These are phyloP conservation scores for Penicillium atrosanguineum DNA, from an alignment of 495 filamentous ascomycete species.

Conservation along the genomic window DNA sequence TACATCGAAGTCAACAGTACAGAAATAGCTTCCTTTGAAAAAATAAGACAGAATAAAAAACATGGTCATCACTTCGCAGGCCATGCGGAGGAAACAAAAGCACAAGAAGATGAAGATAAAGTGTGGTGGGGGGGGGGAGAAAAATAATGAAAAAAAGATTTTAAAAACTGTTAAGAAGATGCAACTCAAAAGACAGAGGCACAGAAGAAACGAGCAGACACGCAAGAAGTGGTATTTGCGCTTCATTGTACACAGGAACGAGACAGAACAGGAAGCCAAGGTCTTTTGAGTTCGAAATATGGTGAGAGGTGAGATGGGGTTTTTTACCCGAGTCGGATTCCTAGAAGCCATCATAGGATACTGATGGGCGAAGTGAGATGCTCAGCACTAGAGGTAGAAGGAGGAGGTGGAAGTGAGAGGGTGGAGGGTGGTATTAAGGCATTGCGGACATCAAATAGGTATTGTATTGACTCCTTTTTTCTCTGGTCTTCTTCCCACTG, in stretches of 20 bases:
- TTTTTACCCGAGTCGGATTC: neutral
- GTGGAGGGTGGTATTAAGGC: neutral
- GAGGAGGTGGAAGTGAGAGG: neutral
- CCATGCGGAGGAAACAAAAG: slow-evolving; percentile 17
- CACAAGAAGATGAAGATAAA: slow-evolving; percentile 24
- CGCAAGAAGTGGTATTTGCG: slow-evolving; percentile 46
- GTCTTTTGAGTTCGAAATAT: slow-evolving; percentile 1
- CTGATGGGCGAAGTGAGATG: neutral
- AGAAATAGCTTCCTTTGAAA: slow-evolving; percentile 7
- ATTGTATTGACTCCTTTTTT: neutral
- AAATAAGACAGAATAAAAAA: slow-evolving; percentile 10
- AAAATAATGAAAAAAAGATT: slow-evolving; percentile 24
- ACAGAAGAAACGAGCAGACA: slow-evolving; percentile 21
- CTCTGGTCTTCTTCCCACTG: neutral
- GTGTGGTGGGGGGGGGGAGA: neutral
- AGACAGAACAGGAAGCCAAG: slow-evolving; percentile 9
- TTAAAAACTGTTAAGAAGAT: slow-evolving; percentile 12
- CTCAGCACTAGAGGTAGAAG: neutral
- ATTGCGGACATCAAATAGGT: neutral
- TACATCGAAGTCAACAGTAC: slow-evolving; percentile 22
- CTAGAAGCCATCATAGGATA: neutral
- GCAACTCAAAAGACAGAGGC: slow-evolving; percentile 22
- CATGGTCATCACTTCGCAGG: slow-evolving; percentile 21
- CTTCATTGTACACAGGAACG: slow-evolving; percentile 44
- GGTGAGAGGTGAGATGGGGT: slow-evolving; percentile 1